phyloP scores from a whole-genome alignment of 2,329 filamentous ascomycete species.

The Fusarium nelsonii region DNA sequence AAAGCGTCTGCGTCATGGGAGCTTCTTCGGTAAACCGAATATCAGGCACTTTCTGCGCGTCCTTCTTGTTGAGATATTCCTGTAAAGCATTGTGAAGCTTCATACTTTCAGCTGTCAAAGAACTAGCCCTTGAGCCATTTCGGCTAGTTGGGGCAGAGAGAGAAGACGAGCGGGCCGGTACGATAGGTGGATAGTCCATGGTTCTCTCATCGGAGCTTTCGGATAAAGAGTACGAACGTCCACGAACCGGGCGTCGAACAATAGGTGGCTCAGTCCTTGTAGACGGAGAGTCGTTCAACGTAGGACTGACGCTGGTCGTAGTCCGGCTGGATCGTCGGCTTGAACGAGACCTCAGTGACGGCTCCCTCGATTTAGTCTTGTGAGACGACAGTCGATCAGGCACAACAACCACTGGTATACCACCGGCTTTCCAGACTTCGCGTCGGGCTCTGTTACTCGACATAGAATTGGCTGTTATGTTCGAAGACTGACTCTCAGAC shows the following conservation, averaged over 20 bases:
- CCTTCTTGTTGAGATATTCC: conserved; percentile 45
- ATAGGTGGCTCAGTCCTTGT: conserved; percentile 58
- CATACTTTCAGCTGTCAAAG: conserved; percentile 69
- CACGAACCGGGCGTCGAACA: conserved; percentile 58
- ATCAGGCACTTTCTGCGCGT: conserved; percentile 23
- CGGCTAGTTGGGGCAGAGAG: conserved; percentile 73
- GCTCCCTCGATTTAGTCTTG: conserved; percentile 64
- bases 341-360: conserved; percentile 71
- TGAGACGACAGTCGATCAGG: conserved; percentile 69
- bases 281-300: conserved; percentile 57
- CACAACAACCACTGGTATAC: conserved; percentile 72
- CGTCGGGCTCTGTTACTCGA: conserved; percentile 68
- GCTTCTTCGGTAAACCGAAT: conserved; percentile 33
- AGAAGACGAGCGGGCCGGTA: conserved; percentile 70
- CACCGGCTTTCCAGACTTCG: conserved; percentile 70
- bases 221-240: conserved; percentile 61
- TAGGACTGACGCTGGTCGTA: conserved; percentile 65
- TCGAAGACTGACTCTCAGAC: conserved; percentile 65
- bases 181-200: conserved; percentile 69
- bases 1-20: conserved; percentile 11
- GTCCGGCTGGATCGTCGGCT: conserved; percentile 68
- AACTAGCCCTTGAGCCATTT: conserved; percentile 66
- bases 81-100: conserved; percentile 64
- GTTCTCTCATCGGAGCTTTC: conserved; percentile 67
- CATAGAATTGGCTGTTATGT: conserved; percentile 61